Percentiles rank a stretch among this genome's conserved stretches.
Evolutionary conservation across 768 basidiomycete species (phyloP).

Genomic region (Tricholoma saponaceum): DNA sequence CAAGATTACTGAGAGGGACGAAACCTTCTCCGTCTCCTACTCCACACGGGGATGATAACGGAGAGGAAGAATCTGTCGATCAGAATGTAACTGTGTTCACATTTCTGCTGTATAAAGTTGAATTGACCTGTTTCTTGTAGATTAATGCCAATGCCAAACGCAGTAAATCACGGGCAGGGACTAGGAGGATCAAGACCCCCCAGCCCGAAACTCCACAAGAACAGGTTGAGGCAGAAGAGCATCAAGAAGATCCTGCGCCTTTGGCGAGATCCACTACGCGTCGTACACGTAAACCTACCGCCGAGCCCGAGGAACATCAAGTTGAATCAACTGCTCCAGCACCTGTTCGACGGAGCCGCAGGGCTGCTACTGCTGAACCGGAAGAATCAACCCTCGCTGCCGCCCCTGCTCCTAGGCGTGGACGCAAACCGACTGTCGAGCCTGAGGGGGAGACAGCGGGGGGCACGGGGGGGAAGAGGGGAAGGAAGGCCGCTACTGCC

Average conservation of each 20-base stretch:
- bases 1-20: constrained; percentile 2
- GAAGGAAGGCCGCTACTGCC: constrained; percentile 15
- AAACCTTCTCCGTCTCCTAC: constrained; percentile 1
- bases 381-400: constrained; percentile 15
- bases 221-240: background rate
- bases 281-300: constrained; percentile 20
- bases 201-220: background rate
- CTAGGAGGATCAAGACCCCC: background rate
- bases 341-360: constrained; percentile 11
- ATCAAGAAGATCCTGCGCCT: background rate
- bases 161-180: background rate
- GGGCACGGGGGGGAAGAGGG: constrained; percentile 6
- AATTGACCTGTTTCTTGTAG: background rate
- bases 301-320: constrained; percentile 11
- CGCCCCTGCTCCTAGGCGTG: constrained; percentile 8
- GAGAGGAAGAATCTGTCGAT: background rate
- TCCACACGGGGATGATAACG: background rate
- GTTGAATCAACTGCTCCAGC: background rate
- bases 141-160: background rate
- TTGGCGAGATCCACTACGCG: constrained; percentile 14
- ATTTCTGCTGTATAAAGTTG: background rate
- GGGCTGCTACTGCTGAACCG: constrained; percentile 18
- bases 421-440: constrained; percentile 15
- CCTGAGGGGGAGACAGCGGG: constrained; percentile 9
- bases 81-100: background rate